Evolutionary conservation across 768 basidiomycete genomes (phyloP), one percentile per base, ranked within the genome.

Genomic region (Suillus clintonianus): DNA sequence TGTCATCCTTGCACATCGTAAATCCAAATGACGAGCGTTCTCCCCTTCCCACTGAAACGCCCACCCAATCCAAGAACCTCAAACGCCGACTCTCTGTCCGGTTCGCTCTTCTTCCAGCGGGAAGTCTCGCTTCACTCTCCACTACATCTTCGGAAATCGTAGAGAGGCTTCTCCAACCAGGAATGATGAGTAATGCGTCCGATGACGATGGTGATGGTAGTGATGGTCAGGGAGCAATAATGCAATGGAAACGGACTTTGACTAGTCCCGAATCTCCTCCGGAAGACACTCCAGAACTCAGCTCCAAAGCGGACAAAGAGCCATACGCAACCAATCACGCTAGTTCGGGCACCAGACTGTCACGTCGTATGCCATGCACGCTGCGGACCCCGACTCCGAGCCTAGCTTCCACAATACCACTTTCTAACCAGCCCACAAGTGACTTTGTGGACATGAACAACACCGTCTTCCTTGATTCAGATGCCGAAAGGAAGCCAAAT

Each of bases 351-450:
- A 42, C 27, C 19, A 22, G 60, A 2, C 70, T 72, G 11, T 78
- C 79, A 42, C 77, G 78, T 42, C 71, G 68, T 62, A 89, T 89
- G 87, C 87, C 87, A 2, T 82, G 87, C 53, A 83, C 87, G 2
- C 76, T 88, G 14, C 69, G 71, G 51, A 79, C 85, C 0, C 85
- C 86, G 19, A 81, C 84, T 27, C 75, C 81, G 11, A 76, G 75
- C 65, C 67, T 69, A 15, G 63, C 67, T 0, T 57, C 62, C 50
- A 76, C 76, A 8, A 70, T 73, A 48, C 72, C 66, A 0, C 59
- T 67, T n/a, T 75, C 79, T 15, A 77, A 77, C 63, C 81, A 78
- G 51, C 65, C 68, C 60, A 68, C 74, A 63, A 69, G 69, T 58
- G 61, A 64, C 60, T 60, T 59, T 24, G 61, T 75, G 59, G 30